Evolutionary conservation across 2,329 filamentous ascomycete genomes (phyloP).

Genomic region (Aspergillus alliaceus): DNA sequence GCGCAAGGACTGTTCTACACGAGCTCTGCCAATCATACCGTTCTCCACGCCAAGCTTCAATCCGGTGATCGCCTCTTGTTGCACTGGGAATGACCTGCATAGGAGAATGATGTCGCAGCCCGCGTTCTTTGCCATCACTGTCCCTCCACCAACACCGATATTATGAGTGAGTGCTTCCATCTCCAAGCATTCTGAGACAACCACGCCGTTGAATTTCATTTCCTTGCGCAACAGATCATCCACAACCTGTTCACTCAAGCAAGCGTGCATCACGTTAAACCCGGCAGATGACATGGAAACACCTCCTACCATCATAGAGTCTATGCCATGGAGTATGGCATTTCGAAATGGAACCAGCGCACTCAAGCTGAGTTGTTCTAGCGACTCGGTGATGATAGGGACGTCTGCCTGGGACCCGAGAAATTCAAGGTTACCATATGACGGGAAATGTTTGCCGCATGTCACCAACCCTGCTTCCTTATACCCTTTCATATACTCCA

Average conservation of each 20-base stretch:
- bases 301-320: slow-evolving; percentile 94
- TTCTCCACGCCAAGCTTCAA: slow-evolving; percentile 88
- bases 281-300: slow-evolving; percentile 89
- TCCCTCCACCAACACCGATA: slow-evolving; percentile 94
- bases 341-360: slow-evolving; percentile 90
- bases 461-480: slow-evolving; percentile 86
- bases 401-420: slow-evolving; percentile 88
- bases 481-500: slow-evolving; percentile 88
- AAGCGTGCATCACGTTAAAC: slow-evolving; percentile 94
- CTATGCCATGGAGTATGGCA: slow-evolving; percentile 80
- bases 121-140: slow-evolving; percentile 95
- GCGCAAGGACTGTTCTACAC: slow-evolving; percentile 76
- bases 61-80: slow-evolving; percentile 88
- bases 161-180: slow-evolving; percentile 96
- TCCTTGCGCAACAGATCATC: slow-evolving; percentile 86
- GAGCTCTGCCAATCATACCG: slow-evolving; percentile 77
- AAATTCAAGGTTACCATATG: slow-evolving; percentile 93
- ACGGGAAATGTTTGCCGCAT: slow-evolving; percentile 94
- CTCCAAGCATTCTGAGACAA: slow-evolving; percentile 91
- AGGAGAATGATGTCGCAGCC: slow-evolving; percentile 90
- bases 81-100: slow-evolving; percentile 82
- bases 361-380: slow-evolving; percentile 89
- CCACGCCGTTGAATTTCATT: slow-evolving; percentile 85
- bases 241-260: slow-evolving; percentile 87
- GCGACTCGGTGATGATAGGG: slow-evolving; percentile 89